Evolutionary conservation across 2,329 filamentous ascomycete genomes (phyloP).

Genomic region (Atkinsonella texensis): DNA sequence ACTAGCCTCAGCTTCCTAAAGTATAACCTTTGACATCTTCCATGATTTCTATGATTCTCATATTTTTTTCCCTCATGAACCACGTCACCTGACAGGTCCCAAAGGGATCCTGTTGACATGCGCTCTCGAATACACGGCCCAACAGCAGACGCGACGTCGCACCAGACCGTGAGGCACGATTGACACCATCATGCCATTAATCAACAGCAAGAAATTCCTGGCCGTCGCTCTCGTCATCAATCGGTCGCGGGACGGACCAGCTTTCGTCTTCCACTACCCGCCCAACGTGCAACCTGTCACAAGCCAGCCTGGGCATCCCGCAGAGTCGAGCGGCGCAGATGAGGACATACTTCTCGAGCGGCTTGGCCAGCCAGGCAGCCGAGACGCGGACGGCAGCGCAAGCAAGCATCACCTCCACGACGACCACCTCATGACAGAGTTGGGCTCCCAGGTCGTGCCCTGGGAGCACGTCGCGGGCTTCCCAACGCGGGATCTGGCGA

Average conservation of each 20-base stretch:
- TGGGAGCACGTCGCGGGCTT: constrained; percentile 68
- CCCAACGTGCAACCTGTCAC: constrained; percentile 34
- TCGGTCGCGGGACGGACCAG: constrained; percentile 65
- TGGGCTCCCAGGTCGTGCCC: constrained; percentile 45
- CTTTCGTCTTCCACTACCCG: constrained; percentile 84
- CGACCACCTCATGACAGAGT: constrained; percentile 42
- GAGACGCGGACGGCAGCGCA: constrained; percentile 20
- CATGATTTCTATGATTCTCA: background rate
- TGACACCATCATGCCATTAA: constrained; percentile 30
- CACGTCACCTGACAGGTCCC: too few species aligned
- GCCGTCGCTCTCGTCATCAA: constrained; percentile 64
- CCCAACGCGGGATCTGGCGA: constrained; percentile 65
- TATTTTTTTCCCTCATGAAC: too few species aligned
- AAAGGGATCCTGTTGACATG: background rate
- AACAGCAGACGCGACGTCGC: too few species aligned
- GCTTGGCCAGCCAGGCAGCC: constrained; percentile 25
- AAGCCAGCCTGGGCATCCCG: constrained; percentile 19
- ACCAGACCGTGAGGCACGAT: too few species aligned
- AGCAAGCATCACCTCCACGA: constrained; percentile 40
- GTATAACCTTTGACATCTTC: too few species aligned
- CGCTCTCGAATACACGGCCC: background rate
- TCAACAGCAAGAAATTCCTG: constrained; percentile 45
- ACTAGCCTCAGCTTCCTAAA: too few species aligned
- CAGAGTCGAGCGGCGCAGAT: constrained; percentile 19
- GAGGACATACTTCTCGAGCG: constrained; percentile 41